A percentile compares a stretch with the other conserved stretches of the same genome.
Evolutionary conservation across 176 grass and related monocot genomes (phyloP).

Genomic region (Triticum dicoccoides): DNA sequence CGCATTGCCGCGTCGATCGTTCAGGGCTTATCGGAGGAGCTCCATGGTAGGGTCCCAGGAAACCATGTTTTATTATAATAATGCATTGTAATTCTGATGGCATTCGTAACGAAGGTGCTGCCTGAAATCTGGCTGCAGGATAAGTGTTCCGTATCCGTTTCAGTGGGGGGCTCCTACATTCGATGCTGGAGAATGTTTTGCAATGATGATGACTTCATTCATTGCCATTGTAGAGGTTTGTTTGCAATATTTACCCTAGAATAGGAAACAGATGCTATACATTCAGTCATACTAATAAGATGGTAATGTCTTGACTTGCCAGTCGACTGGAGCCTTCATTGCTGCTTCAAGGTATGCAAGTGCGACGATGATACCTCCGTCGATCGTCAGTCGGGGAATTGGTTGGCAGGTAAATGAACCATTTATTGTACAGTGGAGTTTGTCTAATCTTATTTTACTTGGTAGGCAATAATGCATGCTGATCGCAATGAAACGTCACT

Average conservation of each 20-base stretch:
- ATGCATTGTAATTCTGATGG: not conserved
- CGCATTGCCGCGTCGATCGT: slow-evolving; percentile 86
- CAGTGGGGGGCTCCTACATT: slow-evolving; percentile 96
- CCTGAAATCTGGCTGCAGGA: slow-evolving; percentile 41
- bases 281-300: not conserved
- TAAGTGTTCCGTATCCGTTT: slow-evolving; percentile 93
- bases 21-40: slow-evolving; percentile 77
- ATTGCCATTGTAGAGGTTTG: slow-evolving; percentile 86
- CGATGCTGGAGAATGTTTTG: slow-evolving; percentile 93
- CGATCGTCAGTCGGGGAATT: slow-evolving; percentile 81
- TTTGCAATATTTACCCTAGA: not conserved
- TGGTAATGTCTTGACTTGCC: not conserved
- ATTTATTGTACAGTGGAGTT: not conserved
- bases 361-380: slow-evolving; percentile 81
- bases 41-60: slow-evolving; percentile 61
- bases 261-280: not conserved
- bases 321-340: slow-evolving; percentile 87
- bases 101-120: not conserved
- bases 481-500: not conserved
- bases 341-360: slow-evolving; percentile 82
- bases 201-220: slow-evolving; percentile 95
- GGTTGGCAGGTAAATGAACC: slow-evolving; percentile 75
- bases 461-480: not conserved
- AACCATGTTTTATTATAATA: not conserved
- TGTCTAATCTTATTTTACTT: not conserved